Conservation (phyloP, 2,329 filamentous ascomycete genomes). For the Fusarium subglutinans region DNA sequence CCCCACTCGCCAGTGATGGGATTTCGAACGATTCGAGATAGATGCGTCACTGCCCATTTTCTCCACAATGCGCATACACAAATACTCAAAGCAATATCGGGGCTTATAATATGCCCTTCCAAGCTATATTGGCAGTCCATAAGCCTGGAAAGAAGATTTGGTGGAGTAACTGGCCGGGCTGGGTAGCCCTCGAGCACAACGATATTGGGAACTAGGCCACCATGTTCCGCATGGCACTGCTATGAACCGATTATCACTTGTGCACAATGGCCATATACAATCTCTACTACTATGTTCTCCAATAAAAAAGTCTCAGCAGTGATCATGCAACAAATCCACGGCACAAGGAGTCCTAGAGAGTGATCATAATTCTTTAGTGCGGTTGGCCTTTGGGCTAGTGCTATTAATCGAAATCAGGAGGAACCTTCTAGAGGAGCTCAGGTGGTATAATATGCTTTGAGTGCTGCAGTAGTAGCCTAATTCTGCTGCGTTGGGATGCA, state of each 20-base stretch:
- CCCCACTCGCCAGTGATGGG: slow-evolving; percentile 11
- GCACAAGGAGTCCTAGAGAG: background rate
- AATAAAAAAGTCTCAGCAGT: background rate
- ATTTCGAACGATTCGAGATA: background rate
- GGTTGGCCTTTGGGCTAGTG: background rate
- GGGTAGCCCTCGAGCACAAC: background rate
- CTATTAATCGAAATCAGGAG: background rate
- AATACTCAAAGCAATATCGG: background rate
- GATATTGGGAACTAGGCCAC: background rate
- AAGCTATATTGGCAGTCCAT: background rate
- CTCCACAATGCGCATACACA: background rate
- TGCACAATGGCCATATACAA: background rate
- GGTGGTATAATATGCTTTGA: background rate
- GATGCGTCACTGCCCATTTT: background rate
- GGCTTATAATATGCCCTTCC: rapidly evolving
- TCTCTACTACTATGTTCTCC: background rate
- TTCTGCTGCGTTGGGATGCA: background rate
- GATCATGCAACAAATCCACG: background rate
- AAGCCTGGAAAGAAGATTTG: background rate
- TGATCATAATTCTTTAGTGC: background rate
- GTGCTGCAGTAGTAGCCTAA: background rate
- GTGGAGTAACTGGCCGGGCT: background rate
- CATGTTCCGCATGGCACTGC: background rate
- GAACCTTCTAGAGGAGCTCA: background rate
- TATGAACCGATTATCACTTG: background rate